Evolutionary conservation across 805 yeast species (phyloP).

Genomic region (Spathaspora gorwiae): DNA sequence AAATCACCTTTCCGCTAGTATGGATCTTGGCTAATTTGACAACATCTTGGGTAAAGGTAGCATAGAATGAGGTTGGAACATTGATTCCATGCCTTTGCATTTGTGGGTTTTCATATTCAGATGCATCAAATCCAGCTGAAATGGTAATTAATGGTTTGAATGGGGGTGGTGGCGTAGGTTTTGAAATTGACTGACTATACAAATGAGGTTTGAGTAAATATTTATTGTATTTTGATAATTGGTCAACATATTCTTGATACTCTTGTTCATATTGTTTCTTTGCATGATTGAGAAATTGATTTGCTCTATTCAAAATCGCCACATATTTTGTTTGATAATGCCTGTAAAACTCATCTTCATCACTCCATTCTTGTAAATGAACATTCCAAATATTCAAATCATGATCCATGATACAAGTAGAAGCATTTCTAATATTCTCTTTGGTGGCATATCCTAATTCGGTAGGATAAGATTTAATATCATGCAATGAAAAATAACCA

Average conservation of each 20-base stretch:
- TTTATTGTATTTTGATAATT: constrained; percentile 26
- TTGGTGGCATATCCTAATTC: constrained; percentile 73
- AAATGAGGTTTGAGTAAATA: constrained; percentile 27
- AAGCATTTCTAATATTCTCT: constrained; percentile 67
- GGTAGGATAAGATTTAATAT: constrained; percentile 81
- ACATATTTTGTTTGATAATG: constrained; percentile 60
- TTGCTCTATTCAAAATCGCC: constrained; percentile 59
- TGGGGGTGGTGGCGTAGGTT: constrained; percentile 33
- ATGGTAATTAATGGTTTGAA: constrained; percentile 55
- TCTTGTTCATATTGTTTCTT: constrained; percentile 40
- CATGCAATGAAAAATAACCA: constrained; percentile 81
- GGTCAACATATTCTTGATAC: constrained; percentile 21
- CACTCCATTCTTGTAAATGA: constrained; percentile 63
- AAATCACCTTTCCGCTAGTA: constrained; percentile 56
- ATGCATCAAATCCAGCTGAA: constrained; percentile 87
- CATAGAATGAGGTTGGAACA: constrained; percentile 77
- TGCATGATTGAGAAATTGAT: constrained; percentile 53
- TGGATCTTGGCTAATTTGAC: constrained; percentile 63
- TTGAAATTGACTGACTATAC: constrained; percentile 19
- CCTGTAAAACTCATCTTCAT: constrained; percentile 60
- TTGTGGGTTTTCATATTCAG: constrained; percentile 73
- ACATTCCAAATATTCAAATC: constrained; percentile 80
- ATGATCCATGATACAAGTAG: constrained; percentile 74
- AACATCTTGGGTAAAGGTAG: constrained; percentile 67
- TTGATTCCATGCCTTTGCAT: constrained; percentile 84